Conservation (phyloP, 83 land plant species). For the Diphasiastrum complanatum region DNA sequence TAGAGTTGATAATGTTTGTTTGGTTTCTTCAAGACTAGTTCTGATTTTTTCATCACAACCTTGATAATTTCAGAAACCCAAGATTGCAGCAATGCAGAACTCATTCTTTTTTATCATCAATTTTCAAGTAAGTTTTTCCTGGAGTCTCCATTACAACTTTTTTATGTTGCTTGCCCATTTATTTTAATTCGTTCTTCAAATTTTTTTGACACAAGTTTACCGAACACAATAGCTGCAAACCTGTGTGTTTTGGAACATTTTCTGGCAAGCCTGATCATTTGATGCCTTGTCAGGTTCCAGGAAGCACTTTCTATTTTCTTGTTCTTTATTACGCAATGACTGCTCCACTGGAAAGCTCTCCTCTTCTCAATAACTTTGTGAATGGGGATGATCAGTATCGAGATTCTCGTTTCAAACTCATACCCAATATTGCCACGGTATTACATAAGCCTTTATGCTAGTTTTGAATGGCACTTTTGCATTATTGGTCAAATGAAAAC, state of each 20-base stretch:
- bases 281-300: slow-evolving; percentile 52
- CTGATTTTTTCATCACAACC: neutral
- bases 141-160: neutral
- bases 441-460: neutral
- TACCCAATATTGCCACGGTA: slow-evolving; percentile 90
- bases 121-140: slow-evolving; percentile 49
- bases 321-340: slow-evolving; percentile 76
- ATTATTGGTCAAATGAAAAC: too few relatives aligned
- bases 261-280: slow-evolving; percentile 1
- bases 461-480: too few relatives aligned
- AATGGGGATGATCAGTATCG: slow-evolving; percentile 78
- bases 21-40: neutral
- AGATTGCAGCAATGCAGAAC: slow-evolving; percentile 48
- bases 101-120: slow-evolving; percentile 77
- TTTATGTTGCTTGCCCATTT: neutral
- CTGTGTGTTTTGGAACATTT: neutral
- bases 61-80: slow-evolving; percentile 32
- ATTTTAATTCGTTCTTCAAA: neutral
- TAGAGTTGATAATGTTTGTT: too few relatives aligned
- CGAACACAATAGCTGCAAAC: too few relatives aligned
- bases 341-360: slow-evolving; percentile 48
- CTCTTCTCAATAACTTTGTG: slow-evolving; percentile 63
- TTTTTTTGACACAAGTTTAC: neutral
- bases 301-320: slow-evolving; percentile 60
- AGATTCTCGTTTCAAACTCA: slow-evolving; percentile 87